Evolutionary conservation across 352 stramenopile species (phyloP), one percentile per base, ranked within the genome.

Genomic region (Halophytophthora polymorphica): DNA sequence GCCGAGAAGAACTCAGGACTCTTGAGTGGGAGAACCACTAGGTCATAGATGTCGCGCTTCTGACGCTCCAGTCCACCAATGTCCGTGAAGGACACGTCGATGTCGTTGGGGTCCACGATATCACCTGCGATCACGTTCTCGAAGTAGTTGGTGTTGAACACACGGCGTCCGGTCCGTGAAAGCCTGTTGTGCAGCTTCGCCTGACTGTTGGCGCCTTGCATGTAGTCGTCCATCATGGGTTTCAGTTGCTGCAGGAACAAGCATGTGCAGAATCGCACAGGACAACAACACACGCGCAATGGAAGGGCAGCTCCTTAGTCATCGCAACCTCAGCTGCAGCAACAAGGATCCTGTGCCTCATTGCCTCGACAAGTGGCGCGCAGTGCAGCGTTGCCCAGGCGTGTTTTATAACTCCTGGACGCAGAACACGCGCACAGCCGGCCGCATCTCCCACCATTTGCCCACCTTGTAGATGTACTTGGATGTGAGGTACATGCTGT

Each of bases 31-130:
- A 98, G 71, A 74, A 99, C 88, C 5, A 98, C 92, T 23, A 98
- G 73, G 57, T 99, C 94, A 61, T 97, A 88, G 53, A 99, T 95
- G 68, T 98, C 95, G 44, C 89, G 77, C 69, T 98, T 98, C 56
- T 98, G 92, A 15, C 91, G 73, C 65, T 98, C 90, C n/a, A 99
- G 74, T 0, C 96, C 96, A 22, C 95, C 96, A 60, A 99, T 98
- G 64, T 98, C 93, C n/a, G 76, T 71, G 75, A 98, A 99, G 17
- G 71, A 77, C 15, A 94, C 83, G 49, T 86, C 68, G 28, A 98
- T 92, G 61, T 98, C 89, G 37, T 88, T 64, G 15, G 93, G 90
- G 70, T 98, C 93, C 36, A 98, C 83, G 15, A 98, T 92, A 69
- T 98, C 91, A 45, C 92, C 82, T 2, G 93, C 92, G 58, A 98